Evolutionary conservation across 257 asterid genomes (phyloP).

Genomic region (Rehmannia glutinosa): DNA sequence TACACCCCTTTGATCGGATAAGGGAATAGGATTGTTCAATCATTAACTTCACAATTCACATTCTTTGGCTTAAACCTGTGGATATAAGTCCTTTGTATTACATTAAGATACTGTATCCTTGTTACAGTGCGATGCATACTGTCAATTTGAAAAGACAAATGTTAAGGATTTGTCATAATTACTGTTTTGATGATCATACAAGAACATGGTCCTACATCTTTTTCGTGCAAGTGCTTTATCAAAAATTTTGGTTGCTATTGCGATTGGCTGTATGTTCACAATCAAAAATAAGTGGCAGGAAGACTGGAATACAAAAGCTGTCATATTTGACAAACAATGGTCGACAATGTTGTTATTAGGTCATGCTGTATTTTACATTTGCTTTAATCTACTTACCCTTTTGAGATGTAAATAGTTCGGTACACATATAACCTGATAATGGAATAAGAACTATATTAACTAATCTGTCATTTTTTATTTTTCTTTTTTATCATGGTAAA

Average conservation of each 20-base stretch:
- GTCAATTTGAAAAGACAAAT: no score
- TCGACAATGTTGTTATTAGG: no score
- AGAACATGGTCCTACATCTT: conserved; percentile 25
- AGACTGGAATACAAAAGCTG: conserved; percentile 17
- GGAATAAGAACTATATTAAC: neutral
- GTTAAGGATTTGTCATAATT: conserved; percentile 19
- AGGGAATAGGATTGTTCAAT: neutral
- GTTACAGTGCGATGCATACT: no score
- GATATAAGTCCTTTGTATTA: conserved; percentile 5
- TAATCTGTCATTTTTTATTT: neutral
- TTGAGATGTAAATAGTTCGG: neutral
- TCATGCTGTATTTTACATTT: neutral
- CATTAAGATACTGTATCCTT: neutral
- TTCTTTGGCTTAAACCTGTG: neutral
- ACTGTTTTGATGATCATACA: conserved; percentile 26
- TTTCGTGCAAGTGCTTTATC: conserved; percentile 16
- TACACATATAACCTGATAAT: neutral
- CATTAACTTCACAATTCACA: neutral
- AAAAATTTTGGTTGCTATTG: conserved; percentile 14
- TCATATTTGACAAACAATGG: conserved; percentile 8
- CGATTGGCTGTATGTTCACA: conserved; percentile 18
- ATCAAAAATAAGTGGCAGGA: conserved; percentile 9
- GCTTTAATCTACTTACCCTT: neutral
- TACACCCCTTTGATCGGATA: no score
- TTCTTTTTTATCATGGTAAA: neutral